Conservation (phyloP, 2,329 filamentous ascomycete species). For the Aspergillus quadricinctus region DNA sequence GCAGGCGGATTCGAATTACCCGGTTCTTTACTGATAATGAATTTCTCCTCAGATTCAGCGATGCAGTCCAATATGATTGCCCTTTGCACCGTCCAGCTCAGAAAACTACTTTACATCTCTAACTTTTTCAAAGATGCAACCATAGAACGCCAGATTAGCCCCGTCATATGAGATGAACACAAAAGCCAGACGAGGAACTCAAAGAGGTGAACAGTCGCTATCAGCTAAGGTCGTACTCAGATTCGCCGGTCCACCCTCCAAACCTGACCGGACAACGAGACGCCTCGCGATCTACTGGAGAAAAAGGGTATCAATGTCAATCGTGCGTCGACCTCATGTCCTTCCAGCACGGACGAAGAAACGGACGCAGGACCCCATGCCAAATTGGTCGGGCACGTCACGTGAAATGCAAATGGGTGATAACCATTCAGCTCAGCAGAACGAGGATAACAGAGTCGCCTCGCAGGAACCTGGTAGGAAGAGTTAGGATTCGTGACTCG, state of each 20-base stretch:
- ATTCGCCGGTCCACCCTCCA: not conserved
- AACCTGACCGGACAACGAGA: not conserved
- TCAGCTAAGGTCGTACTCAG: constrained; percentile 1
- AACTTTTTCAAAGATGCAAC: constrained; percentile 6
- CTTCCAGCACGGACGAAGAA: constrained; percentile 6
- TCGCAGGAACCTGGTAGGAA: constrained; percentile 64
- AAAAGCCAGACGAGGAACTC: constrained; percentile 3
- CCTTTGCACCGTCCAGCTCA: not conserved
- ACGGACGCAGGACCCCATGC: not conserved
- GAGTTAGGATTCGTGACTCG: not conserved
- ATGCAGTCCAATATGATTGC: not conserved
- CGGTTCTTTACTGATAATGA: not conserved
- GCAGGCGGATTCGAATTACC: not conserved
- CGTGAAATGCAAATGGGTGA: constrained; percentile 4
- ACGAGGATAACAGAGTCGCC: constrained; percentile 87
- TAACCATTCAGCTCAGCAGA: constrained; percentile 62
- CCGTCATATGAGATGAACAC: constrained; percentile 5
- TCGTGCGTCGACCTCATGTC: constrained; percentile 11
- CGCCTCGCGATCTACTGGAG: not conserved
- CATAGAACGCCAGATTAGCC: constrained; percentile 18
- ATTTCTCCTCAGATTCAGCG: not conserved
- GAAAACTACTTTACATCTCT: constrained; percentile 9
- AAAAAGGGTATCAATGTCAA: constrained; percentile 29
- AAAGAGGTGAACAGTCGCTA: not conserved
- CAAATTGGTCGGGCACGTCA: constrained; percentile 5